phyloP scores from a whole-genome alignment of 2,329 filamentous ascomycete genomes.

The Monilinia laxa region DNA sequence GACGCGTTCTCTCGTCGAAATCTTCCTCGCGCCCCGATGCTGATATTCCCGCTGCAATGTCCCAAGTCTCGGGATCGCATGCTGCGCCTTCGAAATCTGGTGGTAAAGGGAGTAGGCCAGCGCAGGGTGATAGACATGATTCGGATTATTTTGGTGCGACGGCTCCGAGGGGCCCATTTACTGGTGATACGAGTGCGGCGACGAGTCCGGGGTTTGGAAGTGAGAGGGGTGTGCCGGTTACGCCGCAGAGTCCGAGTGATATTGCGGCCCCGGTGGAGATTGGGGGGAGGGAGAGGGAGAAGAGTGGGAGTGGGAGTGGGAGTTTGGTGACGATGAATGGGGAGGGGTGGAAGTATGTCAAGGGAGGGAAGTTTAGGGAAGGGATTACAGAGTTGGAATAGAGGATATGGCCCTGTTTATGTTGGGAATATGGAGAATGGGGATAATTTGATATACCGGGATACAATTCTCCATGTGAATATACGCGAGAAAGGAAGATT shows the following conservation, averaged over 20 bases:
- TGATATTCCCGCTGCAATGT: conserved; percentile 25
- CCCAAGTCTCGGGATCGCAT: conserved; percentile 20
- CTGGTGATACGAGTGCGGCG: conserved; percentile 30
- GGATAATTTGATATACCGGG: too few species aligned
- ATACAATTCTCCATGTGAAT: too few species aligned
- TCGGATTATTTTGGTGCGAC: conserved; percentile 38
- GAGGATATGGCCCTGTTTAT: too few species aligned
- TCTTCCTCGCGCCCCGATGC: conserved; percentile 16
- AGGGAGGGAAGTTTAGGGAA: background rate
- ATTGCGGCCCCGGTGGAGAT: conserved; percentile 56
- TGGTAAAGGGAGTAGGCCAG: conserved; percentile 20
- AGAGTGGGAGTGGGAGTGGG: background rate
- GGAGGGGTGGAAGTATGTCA: background rate
- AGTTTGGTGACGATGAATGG: background rate
- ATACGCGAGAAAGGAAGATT: too few species aligned
- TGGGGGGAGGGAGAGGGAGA: conserved; percentile 35
- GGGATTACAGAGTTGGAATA: background rate
- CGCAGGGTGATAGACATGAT: conserved; percentile 10
- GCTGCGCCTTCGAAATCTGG: background rate
- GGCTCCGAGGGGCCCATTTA: conserved; percentile 48
- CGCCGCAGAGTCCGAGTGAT: conserved; percentile 50
- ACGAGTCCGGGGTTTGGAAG: conserved; percentile 38
- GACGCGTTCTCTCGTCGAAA: conserved; percentile 25
- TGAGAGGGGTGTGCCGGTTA: conserved; percentile 43
- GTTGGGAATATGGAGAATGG: too few species aligned